These are phyloP conservation scores for Magnaporthiopsis incrustans DNA, from an alignment of 2,329 filamentous ascomycete genomes.

Conservation along the genomic window DNA sequence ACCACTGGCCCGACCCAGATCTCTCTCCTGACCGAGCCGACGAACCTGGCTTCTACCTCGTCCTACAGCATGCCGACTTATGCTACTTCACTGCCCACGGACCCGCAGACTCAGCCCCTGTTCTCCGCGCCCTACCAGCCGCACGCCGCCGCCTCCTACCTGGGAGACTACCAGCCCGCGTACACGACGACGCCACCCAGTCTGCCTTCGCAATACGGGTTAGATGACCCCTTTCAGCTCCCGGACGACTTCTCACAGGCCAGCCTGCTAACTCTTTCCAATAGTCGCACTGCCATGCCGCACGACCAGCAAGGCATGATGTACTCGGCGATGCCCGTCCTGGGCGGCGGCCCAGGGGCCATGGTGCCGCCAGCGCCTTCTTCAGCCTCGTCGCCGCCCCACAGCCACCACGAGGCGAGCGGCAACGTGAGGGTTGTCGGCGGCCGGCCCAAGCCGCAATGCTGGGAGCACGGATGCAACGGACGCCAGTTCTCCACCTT, in stretches of 20 bases:
- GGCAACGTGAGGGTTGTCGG: conserved; percentile 61
- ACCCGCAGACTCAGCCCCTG: conserved; percentile 22
- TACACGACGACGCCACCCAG: conserved; percentile 20
- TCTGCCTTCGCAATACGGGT: conserved; percentile 24
- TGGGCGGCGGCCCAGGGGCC: conserved; percentile 5
- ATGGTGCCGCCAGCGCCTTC: too few species aligned
- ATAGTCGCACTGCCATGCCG: conserved; percentile 3
- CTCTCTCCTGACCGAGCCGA: conserved; percentile 42
- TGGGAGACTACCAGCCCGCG: conserved; percentile 20
- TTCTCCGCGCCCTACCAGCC: conserved; percentile 25
- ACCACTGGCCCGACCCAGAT: conserved; percentile 42
- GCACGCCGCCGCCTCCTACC: conserved; percentile 16
- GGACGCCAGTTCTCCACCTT: conserved; percentile 94
- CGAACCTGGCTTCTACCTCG: conserved; percentile 27
- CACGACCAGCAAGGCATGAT: conserved; percentile 17
- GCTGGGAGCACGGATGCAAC: conserved; percentile 96
- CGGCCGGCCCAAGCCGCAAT: conserved; percentile 83
- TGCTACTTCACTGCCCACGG: conserved; percentile 24
- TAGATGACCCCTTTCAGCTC: conserved; percentile 11
- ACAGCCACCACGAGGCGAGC: conserved; percentile 23
- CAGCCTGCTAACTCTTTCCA: conserved; percentile 5
- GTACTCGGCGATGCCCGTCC: conserved; percentile 20
- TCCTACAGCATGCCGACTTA: conserved; percentile 39
- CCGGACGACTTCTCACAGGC: conserved; percentile 9
- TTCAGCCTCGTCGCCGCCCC: conserved; percentile 7